Conservation (phyloP, 2,329 filamentous ascomycete species). For the Diaporthe sp. region DNA sequence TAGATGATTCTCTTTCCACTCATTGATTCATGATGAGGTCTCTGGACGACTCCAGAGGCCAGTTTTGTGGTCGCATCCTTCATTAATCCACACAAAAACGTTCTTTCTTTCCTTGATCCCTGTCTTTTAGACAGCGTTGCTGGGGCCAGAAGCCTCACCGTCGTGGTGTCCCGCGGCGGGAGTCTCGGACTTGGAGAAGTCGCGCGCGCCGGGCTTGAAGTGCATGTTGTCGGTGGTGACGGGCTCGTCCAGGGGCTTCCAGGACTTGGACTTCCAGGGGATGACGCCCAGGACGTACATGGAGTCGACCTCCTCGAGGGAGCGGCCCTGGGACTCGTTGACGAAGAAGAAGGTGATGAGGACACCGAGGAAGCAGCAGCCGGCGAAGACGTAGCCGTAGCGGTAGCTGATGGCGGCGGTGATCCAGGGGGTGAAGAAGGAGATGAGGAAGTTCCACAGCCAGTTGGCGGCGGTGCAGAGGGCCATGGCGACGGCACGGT, state of each 20-base stretch:
- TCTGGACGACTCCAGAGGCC: background rate
- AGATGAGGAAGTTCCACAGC: constrained; percentile 71
- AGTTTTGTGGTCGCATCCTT: constrained; percentile 13
- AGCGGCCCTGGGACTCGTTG: constrained; percentile 70
- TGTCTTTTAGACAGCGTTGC: constrained; percentile 21
- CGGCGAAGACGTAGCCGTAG: constrained; percentile 74
- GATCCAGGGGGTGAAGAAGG: constrained; percentile 77
- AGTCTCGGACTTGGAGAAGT: constrained; percentile 30
- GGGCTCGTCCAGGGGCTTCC: constrained; percentile 43
- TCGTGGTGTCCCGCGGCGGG: constrained; percentile 33
- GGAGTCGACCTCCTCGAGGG: constrained; percentile 74
- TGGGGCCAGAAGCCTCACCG: constrained; percentile 15
- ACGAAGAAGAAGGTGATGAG: constrained; percentile 74
- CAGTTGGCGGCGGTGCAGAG: constrained; percentile 59
- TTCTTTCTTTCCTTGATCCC: background rate
- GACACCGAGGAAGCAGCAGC: constrained; percentile 67
- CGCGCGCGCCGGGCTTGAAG: constrained; percentile 32
- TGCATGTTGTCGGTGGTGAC: constrained; percentile 34
- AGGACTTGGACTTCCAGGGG: constrained; percentile 65
- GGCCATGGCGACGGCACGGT: constrained; percentile 35
- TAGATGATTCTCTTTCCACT: background rate
- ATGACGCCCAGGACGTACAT: constrained; percentile 70
- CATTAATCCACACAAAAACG: constrained; percentile 5
- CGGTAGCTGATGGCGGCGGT: constrained; percentile 68
- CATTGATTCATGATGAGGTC: constrained; percentile 21